phyloP scores from a whole-genome alignment of 2,329 filamentous ascomycete species.

The Fusarium coffeatum region DNA sequence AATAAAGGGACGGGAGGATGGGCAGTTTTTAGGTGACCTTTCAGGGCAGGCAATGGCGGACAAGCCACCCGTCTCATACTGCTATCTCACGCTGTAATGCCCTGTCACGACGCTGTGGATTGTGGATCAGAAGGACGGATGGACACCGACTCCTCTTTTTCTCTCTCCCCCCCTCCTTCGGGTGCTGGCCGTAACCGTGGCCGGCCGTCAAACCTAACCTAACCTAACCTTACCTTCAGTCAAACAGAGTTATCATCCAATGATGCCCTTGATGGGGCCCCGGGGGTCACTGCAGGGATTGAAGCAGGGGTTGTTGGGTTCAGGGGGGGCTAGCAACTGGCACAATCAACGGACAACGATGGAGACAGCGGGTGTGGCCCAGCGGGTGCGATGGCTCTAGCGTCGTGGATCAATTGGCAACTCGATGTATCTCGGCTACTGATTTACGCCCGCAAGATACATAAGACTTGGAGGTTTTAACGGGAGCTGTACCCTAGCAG shows the following conservation, averaged over 20 bases:
- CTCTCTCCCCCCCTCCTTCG: constrained; percentile 9
- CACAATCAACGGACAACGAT: constrained; percentile 9
- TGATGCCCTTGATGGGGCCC: constrained; percentile 13
- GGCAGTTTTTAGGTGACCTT: constrained; percentile 31
- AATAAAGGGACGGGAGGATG: constrained; percentile 17
- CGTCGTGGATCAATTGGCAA: constrained; percentile 11
- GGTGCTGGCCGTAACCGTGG: constrained; percentile 26
- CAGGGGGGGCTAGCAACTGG: neutral
- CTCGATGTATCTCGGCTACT: neutral
- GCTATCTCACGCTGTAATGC: constrained; percentile 33
- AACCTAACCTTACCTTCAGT: neutral
- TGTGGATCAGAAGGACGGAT: constrained; percentile 37
- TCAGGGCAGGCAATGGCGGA: constrained; percentile 13
- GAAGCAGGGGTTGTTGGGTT: constrained; percentile 15
- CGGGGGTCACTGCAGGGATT: constrained; percentile 35
- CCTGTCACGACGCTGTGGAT: constrained; percentile 40
- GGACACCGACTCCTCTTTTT: constrained; percentile 21
- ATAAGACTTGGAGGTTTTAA: neutral
- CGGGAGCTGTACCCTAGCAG: constrained; percentile 22
- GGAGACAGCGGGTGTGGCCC: constrained; percentile 31
- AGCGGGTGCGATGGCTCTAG: constrained; percentile 39
- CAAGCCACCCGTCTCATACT: constrained; percentile 34
- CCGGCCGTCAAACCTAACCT: neutral
- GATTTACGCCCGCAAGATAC: neutral
- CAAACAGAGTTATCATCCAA: neutral